phyloP scores from a whole-genome alignment of 139 green algal species.

The Desmodesmus armatus region DNA sequence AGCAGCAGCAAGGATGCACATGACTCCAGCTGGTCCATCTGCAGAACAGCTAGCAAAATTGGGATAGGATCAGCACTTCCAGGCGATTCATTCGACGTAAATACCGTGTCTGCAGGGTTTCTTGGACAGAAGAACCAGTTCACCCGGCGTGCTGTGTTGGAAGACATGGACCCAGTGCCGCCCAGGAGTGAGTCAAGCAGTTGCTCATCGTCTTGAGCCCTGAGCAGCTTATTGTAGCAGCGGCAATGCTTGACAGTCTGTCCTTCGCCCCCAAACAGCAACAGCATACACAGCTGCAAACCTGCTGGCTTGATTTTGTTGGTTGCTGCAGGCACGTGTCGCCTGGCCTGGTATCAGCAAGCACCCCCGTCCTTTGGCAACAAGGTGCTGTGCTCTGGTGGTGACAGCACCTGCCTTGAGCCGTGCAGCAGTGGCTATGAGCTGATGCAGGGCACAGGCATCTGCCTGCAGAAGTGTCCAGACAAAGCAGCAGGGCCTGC shows the following conservation, averaged over 20 bases:
- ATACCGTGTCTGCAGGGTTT: no score
- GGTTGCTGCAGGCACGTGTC: constrained; percentile 19
- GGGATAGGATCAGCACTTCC: no score
- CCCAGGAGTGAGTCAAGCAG: not conserved
- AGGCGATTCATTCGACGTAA: no score
- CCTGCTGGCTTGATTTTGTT: not conserved
- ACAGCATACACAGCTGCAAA: not conserved
- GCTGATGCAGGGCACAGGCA: constrained; percentile 13
- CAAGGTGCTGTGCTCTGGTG: constrained; percentile 23
- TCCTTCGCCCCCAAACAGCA: no score
- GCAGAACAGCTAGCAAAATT: no score
- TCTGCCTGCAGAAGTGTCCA: constrained; percentile 34
- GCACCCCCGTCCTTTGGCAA: constrained; percentile 6
- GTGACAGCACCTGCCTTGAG: not conserved
- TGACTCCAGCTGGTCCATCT: no score
- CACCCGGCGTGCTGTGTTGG: not conserved
- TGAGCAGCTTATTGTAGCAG: no score
- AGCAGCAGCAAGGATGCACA: no score
- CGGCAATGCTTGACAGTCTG: no score
- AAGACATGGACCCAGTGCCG: constrained; percentile 29
- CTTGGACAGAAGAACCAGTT: no score
- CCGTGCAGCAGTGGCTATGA: constrained; percentile 27
- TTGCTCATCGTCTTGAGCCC: no score
- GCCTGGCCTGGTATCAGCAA: constrained; percentile 14
- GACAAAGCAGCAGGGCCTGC: constrained; percentile 18